Conservation (phyloP, 2,329 filamentous ascomycete genomes). For the Erysiphe pisi region DNA sequence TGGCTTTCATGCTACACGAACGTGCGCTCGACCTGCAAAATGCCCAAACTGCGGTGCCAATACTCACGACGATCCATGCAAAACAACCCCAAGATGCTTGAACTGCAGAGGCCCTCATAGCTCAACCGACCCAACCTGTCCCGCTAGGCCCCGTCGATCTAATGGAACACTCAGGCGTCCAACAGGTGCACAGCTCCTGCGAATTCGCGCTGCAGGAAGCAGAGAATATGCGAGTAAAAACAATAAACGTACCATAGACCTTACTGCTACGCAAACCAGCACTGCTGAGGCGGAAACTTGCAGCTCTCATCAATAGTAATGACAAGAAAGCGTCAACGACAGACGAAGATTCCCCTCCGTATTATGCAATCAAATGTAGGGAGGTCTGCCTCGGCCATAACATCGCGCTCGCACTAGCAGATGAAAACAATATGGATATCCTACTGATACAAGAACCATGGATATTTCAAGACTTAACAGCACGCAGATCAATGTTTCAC, state of each 20-base stretch:
- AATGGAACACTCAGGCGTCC: background rate
- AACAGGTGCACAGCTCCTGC: background rate
- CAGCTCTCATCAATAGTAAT: background rate
- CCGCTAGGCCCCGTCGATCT: background rate
- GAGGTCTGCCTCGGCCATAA: background rate
- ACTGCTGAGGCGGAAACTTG: background rate
- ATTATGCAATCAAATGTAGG: background rate
- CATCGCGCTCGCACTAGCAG: background rate
- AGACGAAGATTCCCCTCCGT: background rate
- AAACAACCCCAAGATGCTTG: background rate
- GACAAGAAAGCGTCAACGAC: background rate
- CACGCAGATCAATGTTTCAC: no score
- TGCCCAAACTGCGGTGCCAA: background rate
- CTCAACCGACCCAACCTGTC: background rate
- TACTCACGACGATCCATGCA: background rate
- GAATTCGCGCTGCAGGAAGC: background rate
- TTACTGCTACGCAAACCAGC: background rate
- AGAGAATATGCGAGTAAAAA: background rate
- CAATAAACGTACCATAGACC: background rate
- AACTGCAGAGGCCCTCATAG: background rate
- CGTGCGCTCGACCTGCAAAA: background rate
- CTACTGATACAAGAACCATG: no score
- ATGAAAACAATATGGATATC: no score
- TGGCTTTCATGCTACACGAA: slow-evolving; percentile 1
- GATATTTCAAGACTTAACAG: no score